These are phyloP conservation scores for Venturia aucupariae DNA, from an alignment of 2,329 filamentous ascomycete genomes.

Conservation along the genomic window DNA sequence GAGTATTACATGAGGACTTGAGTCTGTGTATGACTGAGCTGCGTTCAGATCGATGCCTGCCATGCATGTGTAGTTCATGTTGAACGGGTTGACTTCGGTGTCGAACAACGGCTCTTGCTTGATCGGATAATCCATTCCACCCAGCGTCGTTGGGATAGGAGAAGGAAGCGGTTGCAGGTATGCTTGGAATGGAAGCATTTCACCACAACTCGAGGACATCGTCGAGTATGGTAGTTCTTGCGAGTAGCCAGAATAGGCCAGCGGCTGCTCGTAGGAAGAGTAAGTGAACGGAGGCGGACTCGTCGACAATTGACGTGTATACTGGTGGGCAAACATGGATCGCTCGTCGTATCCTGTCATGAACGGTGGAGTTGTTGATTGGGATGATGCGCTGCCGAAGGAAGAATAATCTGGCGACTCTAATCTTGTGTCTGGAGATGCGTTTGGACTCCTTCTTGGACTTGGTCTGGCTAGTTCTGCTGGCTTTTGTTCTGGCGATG, in stretches of 20 bases:
- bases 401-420: slow-evolving; percentile 5
- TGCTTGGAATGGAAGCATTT: slow-evolving; percentile 36
- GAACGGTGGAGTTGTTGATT: slow-evolving; percentile 45
- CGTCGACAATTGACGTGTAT: slow-evolving; percentile 59
- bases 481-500: slow-evolving; percentile 49
- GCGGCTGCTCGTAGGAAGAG: slow-evolving; percentile 58
- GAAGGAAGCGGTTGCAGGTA: slow-evolving; percentile 43
- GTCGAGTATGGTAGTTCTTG: slow-evolving; percentile 29
- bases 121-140: slow-evolving; percentile 49
- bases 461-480: slow-evolving; percentile 38
- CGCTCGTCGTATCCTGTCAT: slow-evolving; percentile 54
- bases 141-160: slow-evolving; percentile 47
- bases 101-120: slow-evolving; percentile 56
- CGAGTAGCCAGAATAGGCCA: slow-evolving; percentile 51
- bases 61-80: slow-evolving; percentile 59
- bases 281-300: slow-evolving; percentile 63
- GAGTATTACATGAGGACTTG: slow-evolving; percentile 67
- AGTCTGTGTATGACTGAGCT: slow-evolving; percentile 54
- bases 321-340: slow-evolving; percentile 55
- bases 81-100: slow-evolving; percentile 55
- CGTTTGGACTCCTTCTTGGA: slow-evolving; percentile 2
- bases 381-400: slow-evolving; percentile 8
- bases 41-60: slow-evolving; percentile 54
- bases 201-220: slow-evolving; percentile 26
- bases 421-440: neutral